Evolutionary conservation across 2,329 filamentous ascomycete genomes (phyloP).

Genomic region (Epichloe amarillans): DNA sequence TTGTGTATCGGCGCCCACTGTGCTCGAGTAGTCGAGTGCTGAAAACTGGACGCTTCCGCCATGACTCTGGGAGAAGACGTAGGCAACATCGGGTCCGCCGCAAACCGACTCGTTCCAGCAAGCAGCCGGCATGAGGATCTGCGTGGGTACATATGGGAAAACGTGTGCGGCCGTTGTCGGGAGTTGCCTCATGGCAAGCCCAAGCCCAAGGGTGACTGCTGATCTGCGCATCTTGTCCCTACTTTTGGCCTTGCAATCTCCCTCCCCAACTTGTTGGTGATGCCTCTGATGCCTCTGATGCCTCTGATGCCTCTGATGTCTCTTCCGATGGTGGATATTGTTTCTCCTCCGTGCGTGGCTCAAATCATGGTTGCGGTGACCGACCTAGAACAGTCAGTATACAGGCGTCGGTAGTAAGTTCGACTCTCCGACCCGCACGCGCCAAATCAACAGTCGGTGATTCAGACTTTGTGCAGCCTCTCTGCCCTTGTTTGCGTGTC

Average conservation of each 20-base stretch:
- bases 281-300: neutral
- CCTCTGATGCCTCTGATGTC: neutral
- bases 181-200: slow-evolving; percentile 2
- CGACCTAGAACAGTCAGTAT: neutral
- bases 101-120: slow-evolving; percentile 27
- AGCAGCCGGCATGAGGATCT: slow-evolving; percentile 45
- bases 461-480: too few species aligned
- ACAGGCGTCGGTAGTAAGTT: neutral
- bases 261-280: neutral
- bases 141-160: slow-evolving; percentile 68
- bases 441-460: too few species aligned
- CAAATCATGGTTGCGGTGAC: neutral
- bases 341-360: neutral
- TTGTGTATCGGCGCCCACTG: slow-evolving; percentile 33
- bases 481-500: neutral
- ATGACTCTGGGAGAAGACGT: slow-evolving; percentile 51
- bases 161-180: slow-evolving; percentile 23
- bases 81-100: slow-evolving; percentile 39
- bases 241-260: too few species aligned
- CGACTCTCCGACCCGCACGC: too few species aligned
- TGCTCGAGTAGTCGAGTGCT: slow-evolving; percentile 50
- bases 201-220: slow-evolving; percentile 1
- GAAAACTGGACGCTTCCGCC: slow-evolving; percentile 37
- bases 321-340: neutral
- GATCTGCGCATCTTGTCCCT: neutral